phyloP scores from a whole-genome alignment of 2,329 filamentous ascomycete species.

The Xylariaceae sp. region DNA sequence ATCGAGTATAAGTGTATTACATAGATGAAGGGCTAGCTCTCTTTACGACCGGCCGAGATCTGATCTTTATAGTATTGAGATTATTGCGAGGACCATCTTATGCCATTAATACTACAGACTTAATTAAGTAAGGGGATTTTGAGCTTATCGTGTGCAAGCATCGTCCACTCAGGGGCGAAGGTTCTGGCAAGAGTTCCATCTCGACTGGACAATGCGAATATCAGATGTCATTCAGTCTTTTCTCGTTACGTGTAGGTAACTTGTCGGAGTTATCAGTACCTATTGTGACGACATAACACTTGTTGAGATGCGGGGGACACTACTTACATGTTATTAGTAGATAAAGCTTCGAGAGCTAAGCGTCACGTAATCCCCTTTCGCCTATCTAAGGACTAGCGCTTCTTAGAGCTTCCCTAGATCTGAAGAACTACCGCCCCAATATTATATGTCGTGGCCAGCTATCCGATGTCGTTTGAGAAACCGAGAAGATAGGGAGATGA shows the following conservation, averaged over 20 bases:
- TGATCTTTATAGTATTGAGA: conserved; percentile 11
- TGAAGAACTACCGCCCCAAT: no score
- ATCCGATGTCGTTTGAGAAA: no score
- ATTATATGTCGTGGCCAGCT: no score
- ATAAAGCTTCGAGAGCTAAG: conserved; percentile 26
- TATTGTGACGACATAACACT: conserved; percentile 26
- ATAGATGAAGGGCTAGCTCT: background rate
- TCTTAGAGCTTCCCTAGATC: no score
- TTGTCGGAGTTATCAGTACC: conserved; percentile 8
- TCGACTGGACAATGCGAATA: conserved; percentile 29
- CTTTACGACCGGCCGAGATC: background rate
- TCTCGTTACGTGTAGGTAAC: conserved; percentile 27
- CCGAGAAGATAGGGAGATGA: no score
- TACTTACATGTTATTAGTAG: no score
- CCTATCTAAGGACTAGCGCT: no score
- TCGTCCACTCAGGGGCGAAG: conserved; percentile 28
- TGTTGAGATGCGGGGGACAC: conserved; percentile 28
- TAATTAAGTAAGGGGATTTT: conserved; percentile 3
- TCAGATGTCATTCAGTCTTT: conserved; percentile 28
- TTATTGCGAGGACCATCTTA: conserved; percentile 5
- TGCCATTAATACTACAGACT: conserved; percentile 22
- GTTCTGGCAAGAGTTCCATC: conserved; percentile 20
- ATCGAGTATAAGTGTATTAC: background rate
- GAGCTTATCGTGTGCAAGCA: conserved; percentile 19
- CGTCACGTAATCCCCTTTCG: no score